These are phyloP conservation scores for Colletotrichum plurivorum DNA, from an alignment of 2,329 filamentous ascomycete species.

Conservation along the genomic window DNA sequence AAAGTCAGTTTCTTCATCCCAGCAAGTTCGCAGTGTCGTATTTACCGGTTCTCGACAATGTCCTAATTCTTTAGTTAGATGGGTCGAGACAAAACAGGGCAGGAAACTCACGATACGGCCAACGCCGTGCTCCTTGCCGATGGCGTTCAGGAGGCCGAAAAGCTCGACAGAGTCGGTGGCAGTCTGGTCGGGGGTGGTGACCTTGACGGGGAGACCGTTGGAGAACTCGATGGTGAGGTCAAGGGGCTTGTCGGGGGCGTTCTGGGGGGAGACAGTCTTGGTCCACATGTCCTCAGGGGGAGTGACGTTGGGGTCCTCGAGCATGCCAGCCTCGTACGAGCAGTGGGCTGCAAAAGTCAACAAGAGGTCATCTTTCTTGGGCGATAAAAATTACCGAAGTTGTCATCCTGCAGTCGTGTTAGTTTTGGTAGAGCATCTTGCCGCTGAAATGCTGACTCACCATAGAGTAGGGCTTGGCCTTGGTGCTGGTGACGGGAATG, in stretches of 20 bases:
- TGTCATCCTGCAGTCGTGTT: conserved; percentile 50
- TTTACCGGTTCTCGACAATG: conserved; percentile 59
- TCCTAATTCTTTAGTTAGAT: conserved; percentile 29
- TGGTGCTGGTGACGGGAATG: conserved; percentile 81
- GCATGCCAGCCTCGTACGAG: conserved; percentile 79
- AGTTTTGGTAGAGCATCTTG: no score
- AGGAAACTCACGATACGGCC: conserved; percentile 76
- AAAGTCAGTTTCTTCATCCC: no score
- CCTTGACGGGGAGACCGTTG: conserved; percentile 77
- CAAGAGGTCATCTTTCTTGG: no score
- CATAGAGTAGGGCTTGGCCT: conserved; percentile 69
- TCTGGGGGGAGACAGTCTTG: conserved; percentile 67
- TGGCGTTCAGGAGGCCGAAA: conserved; percentile 75
- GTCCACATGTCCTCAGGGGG: conserved; percentile 82
- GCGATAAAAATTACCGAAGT: conserved; percentile 46
- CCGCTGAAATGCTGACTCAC: no score
- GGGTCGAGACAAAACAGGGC: not conserved
- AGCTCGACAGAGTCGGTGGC: conserved; percentile 75
- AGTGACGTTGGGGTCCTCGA: conserved; percentile 71
- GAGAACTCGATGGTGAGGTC: conserved; percentile 77
- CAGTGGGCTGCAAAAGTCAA: conserved; percentile 67
- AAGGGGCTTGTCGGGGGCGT: conserved; percentile 74
- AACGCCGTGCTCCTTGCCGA: conserved; percentile 75
- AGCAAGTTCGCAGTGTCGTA: not conserved
- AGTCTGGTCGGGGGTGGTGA: conserved; percentile 68